Percentiles rank a stretch among this genome's conserved stretches.
These are phyloP conservation scores for Aspergillus taichungensis DNA, from an alignment of 495 filamentous ascomycete genomes.

Conservation along the genomic window DNA sequence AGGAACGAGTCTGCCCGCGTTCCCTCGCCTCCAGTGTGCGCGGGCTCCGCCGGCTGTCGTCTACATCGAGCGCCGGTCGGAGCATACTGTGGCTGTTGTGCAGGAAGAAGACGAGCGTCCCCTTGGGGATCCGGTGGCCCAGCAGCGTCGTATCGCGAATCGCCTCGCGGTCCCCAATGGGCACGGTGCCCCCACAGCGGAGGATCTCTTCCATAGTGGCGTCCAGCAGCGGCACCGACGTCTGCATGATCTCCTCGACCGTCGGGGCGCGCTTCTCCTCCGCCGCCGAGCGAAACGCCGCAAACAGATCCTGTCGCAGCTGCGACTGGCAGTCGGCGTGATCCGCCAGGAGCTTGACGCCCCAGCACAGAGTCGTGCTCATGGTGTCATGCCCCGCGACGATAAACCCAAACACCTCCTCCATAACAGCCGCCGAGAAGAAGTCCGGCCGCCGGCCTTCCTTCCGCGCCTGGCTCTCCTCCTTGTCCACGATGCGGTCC, in stretches of 20 bases:
- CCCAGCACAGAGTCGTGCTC: not conserved
- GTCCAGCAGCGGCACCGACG: slow-evolving; percentile 26
- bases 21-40: not conserved
- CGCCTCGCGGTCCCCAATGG: slow-evolving; percentile 14
- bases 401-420: not conserved
- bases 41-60: not conserved
- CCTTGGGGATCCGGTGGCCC: slow-evolving; percentile 24
- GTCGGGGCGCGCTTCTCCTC: not conserved
- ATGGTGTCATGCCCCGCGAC: not conserved
- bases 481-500: too few species aligned
- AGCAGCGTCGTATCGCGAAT: slow-evolving; percentile 19
- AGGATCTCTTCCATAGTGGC: slow-evolving; percentile 29
- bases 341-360: not conserved
- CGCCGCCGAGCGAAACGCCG: not conserved
- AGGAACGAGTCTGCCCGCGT: not conserved
- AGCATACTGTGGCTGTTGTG: slow-evolving; percentile 17
- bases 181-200: slow-evolving; percentile 10
- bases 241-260: slow-evolving; percentile 15
- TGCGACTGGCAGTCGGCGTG: not conserved
- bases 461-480: not conserved
- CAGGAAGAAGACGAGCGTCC: slow-evolving; percentile 20
- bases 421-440: not conserved
- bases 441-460: not conserved
- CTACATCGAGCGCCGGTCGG: not conserved
- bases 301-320: not conserved